A percentile compares a stretch with the other conserved stretches of the same genome.
phyloP scores from a whole-genome alignment of 225 moss, liverwort and hornwort genomes.

The Sphagnum tenellum region DNA sequence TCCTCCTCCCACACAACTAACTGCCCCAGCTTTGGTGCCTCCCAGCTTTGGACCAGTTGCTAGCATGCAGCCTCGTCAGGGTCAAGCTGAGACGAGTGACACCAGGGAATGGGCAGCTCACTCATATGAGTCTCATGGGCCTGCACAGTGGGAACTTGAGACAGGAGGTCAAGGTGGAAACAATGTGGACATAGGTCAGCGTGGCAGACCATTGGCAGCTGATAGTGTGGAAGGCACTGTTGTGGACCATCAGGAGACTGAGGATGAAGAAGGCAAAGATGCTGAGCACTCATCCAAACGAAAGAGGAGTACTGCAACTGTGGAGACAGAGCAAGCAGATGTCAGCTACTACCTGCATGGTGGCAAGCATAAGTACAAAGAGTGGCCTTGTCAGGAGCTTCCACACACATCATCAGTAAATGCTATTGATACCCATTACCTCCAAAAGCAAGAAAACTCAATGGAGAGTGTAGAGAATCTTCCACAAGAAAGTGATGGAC shows the following conservation, averaged over 20 bases:
- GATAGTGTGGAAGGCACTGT: constrained; percentile 49
- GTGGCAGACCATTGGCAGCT: constrained; percentile 27
- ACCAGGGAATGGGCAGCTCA: constrained; percentile 38
- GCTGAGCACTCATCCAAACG: constrained; percentile 22
- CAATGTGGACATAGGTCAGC: constrained; percentile 20
- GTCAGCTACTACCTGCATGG: constrained; percentile 20
- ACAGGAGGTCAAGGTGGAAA: constrained; percentile 32
- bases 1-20: constrained; percentile 86
- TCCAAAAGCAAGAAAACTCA: constrained; percentile 76
- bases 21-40: constrained; percentile 47
- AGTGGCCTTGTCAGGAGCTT: constrained; percentile 29
- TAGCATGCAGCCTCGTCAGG: constrained; percentile 34
- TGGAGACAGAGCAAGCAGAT: constrained; percentile 24
- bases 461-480: constrained; percentile 93
- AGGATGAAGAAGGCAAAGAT: constrained; percentile 29
- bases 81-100: constrained; percentile 43
- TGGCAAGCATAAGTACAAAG: constrained; percentile 33
- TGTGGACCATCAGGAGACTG: constrained; percentile 27
- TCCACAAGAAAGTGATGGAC: constrained; percentile 59
- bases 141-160: constrained; percentile 29
- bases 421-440: constrained; percentile 64
- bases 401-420: constrained; percentile 88
- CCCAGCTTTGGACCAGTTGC: constrained; percentile 64
- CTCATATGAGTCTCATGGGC: constrained; percentile 50
- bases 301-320: constrained; percentile 21